These are phyloP conservation scores for Kodamaea sp. DNA, from an alignment of 1,139 yeast species.

Conservation along the genomic window DNA sequence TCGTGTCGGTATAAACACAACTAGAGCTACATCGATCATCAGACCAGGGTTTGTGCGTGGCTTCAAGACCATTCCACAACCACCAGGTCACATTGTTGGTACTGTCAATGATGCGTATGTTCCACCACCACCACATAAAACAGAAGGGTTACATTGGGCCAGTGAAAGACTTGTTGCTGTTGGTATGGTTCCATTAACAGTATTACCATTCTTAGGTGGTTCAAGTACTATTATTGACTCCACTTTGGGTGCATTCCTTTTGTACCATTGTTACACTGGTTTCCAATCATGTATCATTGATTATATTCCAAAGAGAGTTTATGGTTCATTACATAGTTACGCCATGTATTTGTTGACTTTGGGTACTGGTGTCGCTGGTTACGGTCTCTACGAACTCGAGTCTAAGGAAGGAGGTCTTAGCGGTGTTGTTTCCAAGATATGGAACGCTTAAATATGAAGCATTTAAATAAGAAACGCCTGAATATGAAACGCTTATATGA, in stretches of 20 bases:
- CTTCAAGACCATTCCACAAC: constrained; percentile 57
- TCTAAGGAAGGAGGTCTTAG: constrained; percentile 50
- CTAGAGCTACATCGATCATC: constrained; percentile 12
- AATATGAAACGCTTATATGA: not conserved
- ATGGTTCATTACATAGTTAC: constrained; percentile 60
- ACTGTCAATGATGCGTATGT: constrained; percentile 72
- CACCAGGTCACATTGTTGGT: constrained; percentile 73
- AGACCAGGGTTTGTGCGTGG: constrained; percentile 20
- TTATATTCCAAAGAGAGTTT: constrained; percentile 71
- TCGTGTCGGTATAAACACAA: constrained; percentile 27
- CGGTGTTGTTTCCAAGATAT: constrained; percentile 33
- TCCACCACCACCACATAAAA: constrained; percentile 51
- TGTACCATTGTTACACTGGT: constrained; percentile 68
- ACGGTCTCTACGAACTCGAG: constrained; percentile 68
- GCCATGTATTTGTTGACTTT: constrained; percentile 61
- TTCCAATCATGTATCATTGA: constrained; percentile 77
- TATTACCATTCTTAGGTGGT: constrained; percentile 61
- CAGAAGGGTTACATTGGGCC: constrained; percentile 73
- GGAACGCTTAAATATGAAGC: constrained; percentile 35
- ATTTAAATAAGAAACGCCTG: not conserved
- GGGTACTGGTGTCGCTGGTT: constrained; percentile 60
- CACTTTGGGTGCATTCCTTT: constrained; percentile 48
- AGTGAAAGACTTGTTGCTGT: constrained; percentile 58
- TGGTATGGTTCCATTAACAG: constrained; percentile 60
- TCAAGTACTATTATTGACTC: constrained; percentile 54